A percentile compares a stretch with the other conserved stretches of the same genome.
phyloP scores from a whole-genome alignment of 441 rosid genomes.

The Melastoma candidum region DNA sequence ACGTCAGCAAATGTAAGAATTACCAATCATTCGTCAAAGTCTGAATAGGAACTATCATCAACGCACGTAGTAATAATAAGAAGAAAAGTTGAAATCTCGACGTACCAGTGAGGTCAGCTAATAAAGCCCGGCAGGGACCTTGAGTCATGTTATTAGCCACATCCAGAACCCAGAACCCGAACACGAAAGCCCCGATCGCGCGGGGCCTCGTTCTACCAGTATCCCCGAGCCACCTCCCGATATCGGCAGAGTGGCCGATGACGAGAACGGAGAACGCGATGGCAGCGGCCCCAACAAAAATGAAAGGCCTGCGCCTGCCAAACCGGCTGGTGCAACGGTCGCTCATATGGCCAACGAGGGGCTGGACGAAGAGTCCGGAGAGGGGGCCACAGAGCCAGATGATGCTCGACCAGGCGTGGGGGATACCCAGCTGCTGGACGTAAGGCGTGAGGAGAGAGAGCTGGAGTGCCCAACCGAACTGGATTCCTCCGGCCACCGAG shows the following conservation, averaged over 20 bases:
- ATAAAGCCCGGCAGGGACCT: conserved; percentile 95
- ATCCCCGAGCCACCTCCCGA: conserved; percentile 91
- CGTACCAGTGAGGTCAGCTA: conserved; percentile 89
- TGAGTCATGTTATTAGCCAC: conserved; percentile 91
- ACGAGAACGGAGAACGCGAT: conserved; percentile 53
- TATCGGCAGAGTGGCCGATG: conserved; percentile 77
- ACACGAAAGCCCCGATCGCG: conserved; percentile 61
- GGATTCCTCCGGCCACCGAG: conserved; percentile 90
- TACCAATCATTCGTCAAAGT: too few species aligned
- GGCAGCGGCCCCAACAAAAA: conserved; percentile 43
- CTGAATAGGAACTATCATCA: too few species aligned
- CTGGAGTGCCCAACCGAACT: conserved; percentile 97
- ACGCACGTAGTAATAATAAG: neutral
- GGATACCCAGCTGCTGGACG: conserved; percentile 94
- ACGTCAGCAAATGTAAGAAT: too few species aligned
- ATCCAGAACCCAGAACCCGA: conserved; percentile 96
- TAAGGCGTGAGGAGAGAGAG: conserved; percentile 87
- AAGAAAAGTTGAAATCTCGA: conserved; percentile 1
- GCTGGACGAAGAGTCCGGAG: conserved; percentile 83
- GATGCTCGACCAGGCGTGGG: conserved; percentile 90
- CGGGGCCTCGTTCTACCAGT: conserved; percentile 37
- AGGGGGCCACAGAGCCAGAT: conserved; percentile 98
- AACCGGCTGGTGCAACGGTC: conserved; percentile 77
- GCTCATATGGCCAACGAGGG: conserved; percentile 80
- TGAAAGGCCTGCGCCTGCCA: conserved; percentile 88